phyloP scores from a whole-genome alignment of 192 early-diverging fungal species.

The Podila epigama region DNA sequence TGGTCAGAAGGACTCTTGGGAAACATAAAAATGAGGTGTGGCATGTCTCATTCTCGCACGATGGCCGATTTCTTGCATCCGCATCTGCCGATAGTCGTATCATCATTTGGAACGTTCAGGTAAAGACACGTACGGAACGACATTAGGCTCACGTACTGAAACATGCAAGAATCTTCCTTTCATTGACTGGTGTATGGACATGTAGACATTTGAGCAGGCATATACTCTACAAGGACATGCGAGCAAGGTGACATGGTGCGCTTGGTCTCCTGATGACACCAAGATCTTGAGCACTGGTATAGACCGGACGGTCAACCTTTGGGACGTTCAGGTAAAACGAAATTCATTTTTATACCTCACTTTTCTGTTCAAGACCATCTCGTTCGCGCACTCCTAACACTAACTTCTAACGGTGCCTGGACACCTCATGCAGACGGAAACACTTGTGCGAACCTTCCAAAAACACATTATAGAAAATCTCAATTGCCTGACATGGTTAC shows the following conservation, averaged over 20 bases:
- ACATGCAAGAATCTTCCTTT: no score
- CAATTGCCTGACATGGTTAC: slow-evolving; percentile 88
- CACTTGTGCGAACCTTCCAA: slow-evolving; percentile 61
- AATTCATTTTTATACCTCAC: no score
- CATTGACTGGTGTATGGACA: no score
- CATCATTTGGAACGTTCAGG: slow-evolving; percentile 88
- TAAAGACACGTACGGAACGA: slow-evolving; percentile 7
- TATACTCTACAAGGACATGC: slow-evolving; percentile 70
- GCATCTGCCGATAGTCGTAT: slow-evolving; percentile 87
- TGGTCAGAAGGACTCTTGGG: slow-evolving; percentile 66
- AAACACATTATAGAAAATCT: slow-evolving; percentile 82
- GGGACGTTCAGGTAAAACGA: slow-evolving; percentile 80
- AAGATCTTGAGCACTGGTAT: slow-evolving; percentile 80
- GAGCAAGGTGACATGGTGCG: slow-evolving; percentile 79
- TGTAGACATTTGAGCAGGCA: slow-evolving; percentile 64
- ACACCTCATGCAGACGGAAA: slow-evolving; percentile 61
- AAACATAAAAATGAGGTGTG: slow-evolving; percentile 95
- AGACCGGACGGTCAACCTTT: slow-evolving; percentile 82
- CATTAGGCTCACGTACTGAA: no score
- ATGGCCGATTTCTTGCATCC: slow-evolving; percentile 89
- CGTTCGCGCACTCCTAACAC: no score
- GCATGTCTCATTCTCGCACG: slow-evolving; percentile 92
- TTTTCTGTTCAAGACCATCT: no score
- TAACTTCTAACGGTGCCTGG: no score
- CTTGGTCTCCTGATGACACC: slow-evolving; percentile 90